Conservation (phyloP, 208 protist species). For the Angomonas ambiguus region DNA sequence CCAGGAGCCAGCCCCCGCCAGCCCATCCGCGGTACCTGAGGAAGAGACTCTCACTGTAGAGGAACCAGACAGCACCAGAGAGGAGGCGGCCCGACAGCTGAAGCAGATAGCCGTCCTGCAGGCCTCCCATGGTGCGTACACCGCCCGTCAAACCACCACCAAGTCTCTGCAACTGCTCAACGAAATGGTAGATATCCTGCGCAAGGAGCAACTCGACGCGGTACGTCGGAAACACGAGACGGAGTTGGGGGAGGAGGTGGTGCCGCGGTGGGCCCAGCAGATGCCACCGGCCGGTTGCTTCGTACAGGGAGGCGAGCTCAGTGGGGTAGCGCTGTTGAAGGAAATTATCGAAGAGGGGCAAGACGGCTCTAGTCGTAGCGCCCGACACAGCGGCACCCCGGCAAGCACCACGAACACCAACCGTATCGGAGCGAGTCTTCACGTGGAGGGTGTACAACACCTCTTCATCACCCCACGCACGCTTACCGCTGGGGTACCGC, state of each 20-base stretch:
- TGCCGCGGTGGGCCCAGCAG: slow-evolving; percentile 60
- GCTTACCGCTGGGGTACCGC: slow-evolving; percentile 1
- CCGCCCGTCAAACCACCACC: neutral
- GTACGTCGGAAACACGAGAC: slow-evolving; percentile 65
- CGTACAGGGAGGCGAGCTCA: slow-evolving; percentile 78
- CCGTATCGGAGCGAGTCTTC: neutral
- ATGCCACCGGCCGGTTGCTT: slow-evolving; percentile 74
- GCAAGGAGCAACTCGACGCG: slow-evolving; percentile 88
- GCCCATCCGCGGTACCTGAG: neutral
- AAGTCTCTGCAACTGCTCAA: slow-evolving; percentile 5
- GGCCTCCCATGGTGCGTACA: slow-evolving; percentile 3
- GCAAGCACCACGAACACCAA: neutral
- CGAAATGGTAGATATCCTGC: slow-evolving; percentile 21
- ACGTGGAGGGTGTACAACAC: neutral
- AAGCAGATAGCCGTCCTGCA: slow-evolving; percentile 1
- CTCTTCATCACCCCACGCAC: slow-evolving; percentile 22
- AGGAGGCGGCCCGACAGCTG: slow-evolving; percentile 13
- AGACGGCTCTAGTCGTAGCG: slow-evolving; percentile 4
- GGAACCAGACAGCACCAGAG: neutral
- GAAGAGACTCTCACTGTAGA: neutral
- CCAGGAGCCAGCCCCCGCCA: neutral
- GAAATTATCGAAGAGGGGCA: slow-evolving; percentile 36
- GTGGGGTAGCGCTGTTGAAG: slow-evolving; percentile 45
- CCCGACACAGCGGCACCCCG: neutral
- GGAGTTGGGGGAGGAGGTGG: slow-evolving; percentile 12